Conservation (phyloP, 148 eudicot species). For the Gaultheria prostrata region DNA sequence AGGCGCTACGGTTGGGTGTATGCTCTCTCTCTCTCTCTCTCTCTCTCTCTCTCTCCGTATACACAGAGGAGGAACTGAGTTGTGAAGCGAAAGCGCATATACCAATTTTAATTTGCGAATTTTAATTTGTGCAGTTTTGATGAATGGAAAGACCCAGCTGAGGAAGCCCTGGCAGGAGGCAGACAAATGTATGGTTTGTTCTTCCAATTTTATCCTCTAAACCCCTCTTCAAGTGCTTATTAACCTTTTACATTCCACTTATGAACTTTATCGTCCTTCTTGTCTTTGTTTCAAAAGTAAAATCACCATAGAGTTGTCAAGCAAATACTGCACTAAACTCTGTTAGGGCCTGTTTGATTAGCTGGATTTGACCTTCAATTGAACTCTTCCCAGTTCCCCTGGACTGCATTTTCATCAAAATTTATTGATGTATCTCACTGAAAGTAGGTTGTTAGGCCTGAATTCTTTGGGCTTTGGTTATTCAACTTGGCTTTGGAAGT, state of each 20-base stretch:
- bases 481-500: too few relatives aligned
- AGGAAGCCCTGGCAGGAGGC: slow-evolving; percentile 18
- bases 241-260: neutral
- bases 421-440: neutral
- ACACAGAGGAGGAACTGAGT: neutral
- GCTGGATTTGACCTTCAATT: neutral
- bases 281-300: neutral
- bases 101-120: neutral
- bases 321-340: neutral
- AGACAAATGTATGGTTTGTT: slow-evolving; percentile 9
- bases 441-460: too few relatives aligned
- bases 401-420: neutral
- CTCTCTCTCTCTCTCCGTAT: neutral
- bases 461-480: too few relatives aligned
- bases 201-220: neutral
- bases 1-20: slow-evolving; percentile 18
- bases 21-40: slow-evolving; percentile 11
- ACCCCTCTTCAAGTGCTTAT: neutral
- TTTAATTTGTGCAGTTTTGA: slow-evolving; percentile 5
- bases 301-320: neutral
- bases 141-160: slow-evolving; percentile 17
- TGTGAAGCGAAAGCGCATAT: neutral
- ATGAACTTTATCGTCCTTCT: neutral
- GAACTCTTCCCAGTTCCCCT: neutral
- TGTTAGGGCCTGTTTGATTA: neutral